Evolutionary conservation across 73 alveolate genomes (phyloP), one percentile per base, ranked within the genome.

Genomic region (Paramecium pentaurelia): DNA sequence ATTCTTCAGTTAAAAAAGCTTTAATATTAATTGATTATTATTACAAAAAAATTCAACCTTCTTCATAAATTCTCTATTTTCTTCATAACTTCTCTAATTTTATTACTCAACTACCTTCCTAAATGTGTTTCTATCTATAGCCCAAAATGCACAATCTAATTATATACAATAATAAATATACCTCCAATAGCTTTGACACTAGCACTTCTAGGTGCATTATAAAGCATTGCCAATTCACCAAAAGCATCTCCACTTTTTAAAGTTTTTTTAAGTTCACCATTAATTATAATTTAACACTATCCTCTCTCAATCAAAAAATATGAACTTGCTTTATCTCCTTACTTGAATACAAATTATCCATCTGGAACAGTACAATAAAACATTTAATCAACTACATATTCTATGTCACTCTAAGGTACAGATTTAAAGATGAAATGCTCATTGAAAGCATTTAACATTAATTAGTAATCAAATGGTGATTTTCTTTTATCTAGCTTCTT

Each of bases 211-310:
- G 98, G 97, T 20, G 96, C 95, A 77, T 96, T 96, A 92, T 96
- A 96, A 45, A 96, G 86, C 77, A 96, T 86, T 0, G 99, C 99
- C 30, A 96, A 90, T 71, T 96, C 99, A 11, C 99, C 99, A 47
- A 96, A 96, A 16, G 95, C 96, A 58, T 95, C 97, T 18, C 98
- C 98, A 18, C 93, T 77, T 42, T 89, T 88, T 71, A 92, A 42
- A 37, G 80, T 54, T 60, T 88, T 77, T 49, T 71, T 40, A 25
- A 71, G 58, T 34, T 89, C 58, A 44, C 75, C 80, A 71, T 71
- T 89, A 45, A 89, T 64, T 14, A 71, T 58, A 73, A 89, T 83
- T 47, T 89, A 32, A 42, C 86, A 71, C 45, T 89, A 40, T 42
- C 94, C 94, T 83, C 88, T 89, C 28, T 89, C 94, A 18, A 89